Evolutionary conservation across 2,329 filamentous ascomycete species (phyloP), one percentile per base, ranked within the genome.

Genomic region (Fusarium austroafricanum): DNA sequence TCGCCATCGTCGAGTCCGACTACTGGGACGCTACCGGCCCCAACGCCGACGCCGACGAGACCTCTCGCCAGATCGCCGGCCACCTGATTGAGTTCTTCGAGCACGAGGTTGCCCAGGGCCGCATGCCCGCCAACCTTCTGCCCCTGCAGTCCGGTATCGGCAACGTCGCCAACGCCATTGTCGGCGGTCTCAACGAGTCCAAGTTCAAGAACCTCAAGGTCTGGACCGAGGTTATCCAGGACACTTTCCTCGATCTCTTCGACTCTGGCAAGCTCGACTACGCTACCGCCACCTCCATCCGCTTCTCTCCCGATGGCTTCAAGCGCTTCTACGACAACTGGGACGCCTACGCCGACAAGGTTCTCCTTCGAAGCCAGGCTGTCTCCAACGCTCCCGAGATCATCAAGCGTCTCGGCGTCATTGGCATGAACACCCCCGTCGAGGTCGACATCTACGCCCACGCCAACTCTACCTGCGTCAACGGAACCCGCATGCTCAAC

Each of bases 391-490:
- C 90, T 4, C 93, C 93, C 61, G 93, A 97, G 81, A 94, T 97
- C 81, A 97, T 97, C 82, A 89, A 92, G 55, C 88, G 93, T 26
- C 84, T 97, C 2, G 93, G 93, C 64, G 90, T 94, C 70, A 97
- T 97, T 73, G 93, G 92, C 78, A 97, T 97, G 93, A 97, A 97
- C 86, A 97, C 93, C 0, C 93, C 93, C 21, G 92, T 97, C 45
- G 94, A 97, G 81, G 93, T 97, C 17, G 94, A 97, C 81, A 96
- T 97, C 75, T 97, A 97, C 81, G 94, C 93, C 3, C 93, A 97
- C 81, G 94, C 94, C 73, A 97, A 97, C 87, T 90, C 87, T 65
- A 97, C 93, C 55, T 94, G 92, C 76, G 93, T 97, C 21, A 93
- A 96, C 89, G 93, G 94, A 68, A 90, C 87, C 65, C 90, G 94